Evolutionary conservation across 495 filamentous ascomycete genomes (phyloP).

Genomic region (Lasiosphaeria miniovina): DNA sequence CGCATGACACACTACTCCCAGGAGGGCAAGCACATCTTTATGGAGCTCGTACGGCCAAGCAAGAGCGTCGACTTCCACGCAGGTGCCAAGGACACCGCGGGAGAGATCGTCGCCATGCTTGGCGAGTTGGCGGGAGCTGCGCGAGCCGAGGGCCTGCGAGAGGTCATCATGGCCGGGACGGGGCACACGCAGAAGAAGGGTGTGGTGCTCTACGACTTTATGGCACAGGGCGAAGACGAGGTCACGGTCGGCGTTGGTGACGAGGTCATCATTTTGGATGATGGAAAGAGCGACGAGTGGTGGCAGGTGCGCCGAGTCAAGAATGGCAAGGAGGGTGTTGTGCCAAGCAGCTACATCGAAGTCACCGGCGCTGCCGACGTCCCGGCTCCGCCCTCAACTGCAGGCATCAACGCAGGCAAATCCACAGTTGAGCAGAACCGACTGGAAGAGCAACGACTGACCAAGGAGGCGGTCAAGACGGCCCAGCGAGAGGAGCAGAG

Average conservation of each 20-base stretch:
- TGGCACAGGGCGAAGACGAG: conserved; percentile 94
- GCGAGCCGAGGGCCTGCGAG: conserved; percentile 76
- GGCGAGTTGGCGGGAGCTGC: conserved; percentile 86
- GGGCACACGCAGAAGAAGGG: conserved; percentile 69
- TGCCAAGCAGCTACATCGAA: conserved; percentile 96
- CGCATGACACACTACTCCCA: conserved; percentile 93
- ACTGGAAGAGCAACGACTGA: conserved; percentile 73
- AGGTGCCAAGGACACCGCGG: conserved; percentile 92
- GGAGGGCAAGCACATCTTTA: conserved; percentile 96
- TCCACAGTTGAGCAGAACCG: conserved; percentile 82
- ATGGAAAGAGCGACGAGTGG: conserved; percentile 93
- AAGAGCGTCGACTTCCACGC: conserved; percentile 96
- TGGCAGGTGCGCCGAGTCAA: conserved; percentile 90
- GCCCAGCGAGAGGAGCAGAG: conserved; percentile 52
- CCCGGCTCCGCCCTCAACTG: conserved; percentile 38
- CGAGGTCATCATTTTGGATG: conserved; percentile 87
- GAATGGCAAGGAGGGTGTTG: conserved; percentile 93
- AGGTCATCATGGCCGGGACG: conserved; percentile 77
- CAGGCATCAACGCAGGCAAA: conserved; percentile 61
- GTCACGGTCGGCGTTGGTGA: conserved; percentile 88
- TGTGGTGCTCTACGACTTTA: conserved; percentile 87
- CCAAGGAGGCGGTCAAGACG: conserved; percentile 68
- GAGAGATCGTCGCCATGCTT: conserved; percentile 83
- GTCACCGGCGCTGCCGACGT: conserved; percentile 59
- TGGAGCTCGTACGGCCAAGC: conserved; percentile 86